Evolutionary conservation across 768 basidiomycete species (phyloP), one percentile per base, ranked within the genome.

Genomic region (Rhizopogon vinicolor): DNA sequence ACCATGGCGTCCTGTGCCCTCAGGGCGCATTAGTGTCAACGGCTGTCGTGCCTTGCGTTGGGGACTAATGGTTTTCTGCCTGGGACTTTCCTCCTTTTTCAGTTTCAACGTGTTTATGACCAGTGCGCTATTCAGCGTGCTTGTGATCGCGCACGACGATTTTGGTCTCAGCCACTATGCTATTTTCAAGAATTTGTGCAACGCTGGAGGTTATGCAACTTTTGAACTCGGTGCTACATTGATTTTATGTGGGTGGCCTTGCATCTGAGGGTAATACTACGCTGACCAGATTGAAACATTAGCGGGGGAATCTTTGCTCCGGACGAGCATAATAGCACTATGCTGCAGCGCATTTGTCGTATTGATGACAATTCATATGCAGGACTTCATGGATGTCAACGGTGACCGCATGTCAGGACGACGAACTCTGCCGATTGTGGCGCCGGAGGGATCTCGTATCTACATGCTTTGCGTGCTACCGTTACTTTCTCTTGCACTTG

Each of bases 191-290:
- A 75, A 73, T 55, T 18, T 71, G 5, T 63, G 62, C 55, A 72
- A 71, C 31, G 68, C 66, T 2, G 55, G 63, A 22, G 74, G 74
- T 0, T 75, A 70, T 56, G 60, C 62, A 9, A 56, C 69, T 0
- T 74, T 76, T 44, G 69, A 75, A 46, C 45, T 65, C 0, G 75
- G 75, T 0, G 69, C 74, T 2, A 75, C 70, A 2, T 58, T 59
- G 19, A 61, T 74, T 35, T 60, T 68, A 52, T 53, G 65, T 66
- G 44, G 33, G 61, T 48, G 5, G 6, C 22, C 8, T 37, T 55
- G 3, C 12, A 12, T 13, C 5, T 39, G 29, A 52, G 18, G 16
- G 50, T 28, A 41, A 53, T n/a, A 16, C 12, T n/a, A 22, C 8
- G n/a, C 16, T 44, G 18, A 59, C 40, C 18, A 28, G 5, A 37